Base-by-base conservation (phyloP, 345 rosid species). In the Garcia nutans region DNA sequence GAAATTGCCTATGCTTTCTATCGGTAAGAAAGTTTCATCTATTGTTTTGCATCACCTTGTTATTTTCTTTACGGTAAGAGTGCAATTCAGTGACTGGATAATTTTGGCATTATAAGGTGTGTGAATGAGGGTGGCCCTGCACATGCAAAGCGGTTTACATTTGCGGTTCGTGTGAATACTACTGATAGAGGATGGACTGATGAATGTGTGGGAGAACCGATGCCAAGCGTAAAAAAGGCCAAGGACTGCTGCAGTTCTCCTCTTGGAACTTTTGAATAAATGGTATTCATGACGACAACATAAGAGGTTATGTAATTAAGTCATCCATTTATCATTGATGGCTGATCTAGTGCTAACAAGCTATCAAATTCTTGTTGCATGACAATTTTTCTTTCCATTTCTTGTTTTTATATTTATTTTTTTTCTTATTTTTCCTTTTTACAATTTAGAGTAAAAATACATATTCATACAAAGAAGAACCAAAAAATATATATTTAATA, bases 221-320 rank as follows among this genome's bases (percentile, higher is more conserved):
- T 96, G 99, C 98, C 99, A 1, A 96, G 98, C 71, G 98, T 96
- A 22, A 96, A 96, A 74, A 96, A 96, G 87, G 99, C 99, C 44
- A 96, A 96, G 85, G 99, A 93, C 85, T 3, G 95, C 99, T 54
- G 99, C 99, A 0, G 74, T 85, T 84, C 91, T 96, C 68, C 88
- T 96, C 6, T 83, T 96, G 84, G 87, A 93, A 74, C 94, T 91
- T 63, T 54, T 93, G 41, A 92, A 85, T 75, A 86, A 83, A 80
- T 57, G 82, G 73, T 90, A 85, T 79, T 80, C 97, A 13, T 82
- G 65, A 80, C 41, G 3, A 12, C 19, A 15, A 3, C 10, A 31
- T 15, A 7, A 11, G 10, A 23, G 13, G n/a, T 8, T 22, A 15
- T 17, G 69, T 26, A 28, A 33, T 54, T 70, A 8, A 22, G 54